Evolutionary conservation across 2,329 filamentous ascomycete species (phyloP).

Genomic region (Curvularia lunata): DNA sequence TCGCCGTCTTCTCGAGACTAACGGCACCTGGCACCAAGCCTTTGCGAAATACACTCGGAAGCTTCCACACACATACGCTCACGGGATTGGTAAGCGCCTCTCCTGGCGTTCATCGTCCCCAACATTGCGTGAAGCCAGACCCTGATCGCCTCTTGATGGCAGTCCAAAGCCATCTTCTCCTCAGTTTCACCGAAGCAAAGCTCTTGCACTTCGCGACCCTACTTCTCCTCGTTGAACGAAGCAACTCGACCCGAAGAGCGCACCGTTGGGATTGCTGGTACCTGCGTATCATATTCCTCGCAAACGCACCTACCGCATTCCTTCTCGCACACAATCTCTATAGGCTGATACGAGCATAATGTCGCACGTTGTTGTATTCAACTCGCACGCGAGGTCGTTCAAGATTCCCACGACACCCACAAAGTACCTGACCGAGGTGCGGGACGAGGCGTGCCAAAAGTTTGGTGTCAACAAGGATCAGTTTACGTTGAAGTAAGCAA

Average conservation of each 20-base stretch:
- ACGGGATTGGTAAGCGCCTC: constrained; percentile 26
- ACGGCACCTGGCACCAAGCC: neutral
- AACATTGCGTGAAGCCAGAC: constrained; percentile 15
- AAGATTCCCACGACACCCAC: constrained; percentile 83
- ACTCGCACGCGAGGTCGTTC: constrained; percentile 76
- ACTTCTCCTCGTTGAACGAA: constrained; percentile 37
- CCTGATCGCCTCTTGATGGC: constrained; percentile 40
- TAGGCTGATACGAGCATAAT: constrained; percentile 65
- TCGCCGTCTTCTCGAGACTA: neutral
- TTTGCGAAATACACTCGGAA: neutral
- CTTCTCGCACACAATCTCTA: constrained; percentile 37
- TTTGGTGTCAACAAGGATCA: constrained; percentile 74
- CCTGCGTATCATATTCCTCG: constrained; percentile 33
- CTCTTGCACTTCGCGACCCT: constrained; percentile 43
- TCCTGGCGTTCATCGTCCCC: constrained; percentile 20
- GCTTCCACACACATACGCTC: neutral
- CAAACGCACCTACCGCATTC: constrained; percentile 35
- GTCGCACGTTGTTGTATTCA: constrained; percentile 86
- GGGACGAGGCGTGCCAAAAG: constrained; percentile 86
- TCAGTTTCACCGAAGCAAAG: constrained; percentile 42
- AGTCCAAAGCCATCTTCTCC: constrained; percentile 39
- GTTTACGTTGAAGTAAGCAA: constrained; percentile 77
- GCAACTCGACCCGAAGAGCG: constrained; percentile 33
- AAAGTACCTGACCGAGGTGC: constrained; percentile 82
- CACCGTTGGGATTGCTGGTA: constrained; percentile 38